A percentile compares a stretch with the other conserved stretches of the same genome.
Evolutionary conservation across 768 basidiomycete species (phyloP).

Genomic region (Hortiboletus flavorubellus): DNA sequence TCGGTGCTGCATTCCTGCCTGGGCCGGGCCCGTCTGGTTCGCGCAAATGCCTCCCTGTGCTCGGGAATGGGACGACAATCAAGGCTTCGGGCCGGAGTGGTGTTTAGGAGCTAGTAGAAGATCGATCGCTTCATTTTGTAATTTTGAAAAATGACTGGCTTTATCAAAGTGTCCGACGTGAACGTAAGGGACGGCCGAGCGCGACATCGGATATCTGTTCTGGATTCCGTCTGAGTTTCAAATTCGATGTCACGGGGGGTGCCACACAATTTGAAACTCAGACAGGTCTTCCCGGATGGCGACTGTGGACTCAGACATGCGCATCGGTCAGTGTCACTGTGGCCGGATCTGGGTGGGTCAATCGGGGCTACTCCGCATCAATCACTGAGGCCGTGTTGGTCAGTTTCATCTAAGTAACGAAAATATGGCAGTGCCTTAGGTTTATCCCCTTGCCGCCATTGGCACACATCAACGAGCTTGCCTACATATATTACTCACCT

Average conservation of each 20-base stretch:
- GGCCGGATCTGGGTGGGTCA: background rate
- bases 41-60: conserved; percentile 46
- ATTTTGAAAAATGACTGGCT: background rate
- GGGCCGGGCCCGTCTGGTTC: conserved; percentile 40
- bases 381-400: background rate
- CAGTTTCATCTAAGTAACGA: conserved; percentile 5
- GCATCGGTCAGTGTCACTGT: background rate
- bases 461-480: background rate
- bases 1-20: conserved; percentile 79
- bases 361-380: background rate
- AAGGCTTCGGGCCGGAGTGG: conserved; percentile 74
- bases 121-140: background rate
- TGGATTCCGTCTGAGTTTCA: background rate
- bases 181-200: background rate
- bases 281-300: background rate
- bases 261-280: conserved; percentile 1
- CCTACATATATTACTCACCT: background rate
- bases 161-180: background rate
- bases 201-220: background rate
- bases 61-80: conserved; percentile 38
- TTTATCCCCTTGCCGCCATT: conserved; percentile 1
- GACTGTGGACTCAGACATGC: background rate
- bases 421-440: background rate
- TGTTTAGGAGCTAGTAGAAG: conserved; percentile 26
- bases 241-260: background rate